These are phyloP conservation scores for Orbilia javanica DNA, from an alignment of 2,329 filamentous ascomycete genomes.

Conservation along the genomic window DNA sequence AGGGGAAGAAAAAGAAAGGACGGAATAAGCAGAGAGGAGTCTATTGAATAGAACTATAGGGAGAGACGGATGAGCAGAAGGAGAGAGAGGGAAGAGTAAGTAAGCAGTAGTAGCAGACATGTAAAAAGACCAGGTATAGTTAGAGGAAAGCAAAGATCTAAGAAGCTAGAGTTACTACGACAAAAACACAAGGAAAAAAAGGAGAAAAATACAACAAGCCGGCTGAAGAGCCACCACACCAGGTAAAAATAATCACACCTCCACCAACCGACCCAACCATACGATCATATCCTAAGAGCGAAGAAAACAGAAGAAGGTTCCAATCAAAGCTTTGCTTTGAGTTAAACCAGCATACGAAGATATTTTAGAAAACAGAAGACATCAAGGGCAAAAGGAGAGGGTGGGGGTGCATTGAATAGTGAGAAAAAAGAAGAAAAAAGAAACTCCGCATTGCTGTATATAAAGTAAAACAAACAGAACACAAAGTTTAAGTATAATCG, in stretches of 20 bases:
- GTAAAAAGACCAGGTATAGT: neutral
- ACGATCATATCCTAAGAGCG: neutral
- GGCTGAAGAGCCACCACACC: constrained; percentile 1
- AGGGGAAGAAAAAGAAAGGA: neutral
- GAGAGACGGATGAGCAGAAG: too few species aligned
- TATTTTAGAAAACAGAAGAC: neutral
- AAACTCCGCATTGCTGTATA: constrained; percentile 18
- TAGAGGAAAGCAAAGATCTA: neutral
- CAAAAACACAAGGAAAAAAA: neutral
- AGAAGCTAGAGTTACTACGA: too few species aligned
- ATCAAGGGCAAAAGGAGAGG: neutral
- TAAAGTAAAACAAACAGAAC: neutral
- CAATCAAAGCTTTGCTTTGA: neutral
- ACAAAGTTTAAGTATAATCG: neutral
- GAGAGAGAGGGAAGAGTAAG: neutral
- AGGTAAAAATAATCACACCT: constrained; percentile 1
- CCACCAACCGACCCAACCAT: neutral
- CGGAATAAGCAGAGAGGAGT: neutral
- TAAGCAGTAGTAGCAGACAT: neutral
- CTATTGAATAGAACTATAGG: neutral
- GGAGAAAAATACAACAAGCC: neutral
- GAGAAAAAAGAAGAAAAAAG: neutral
- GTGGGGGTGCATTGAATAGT: neutral
- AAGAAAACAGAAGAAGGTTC: neutral
- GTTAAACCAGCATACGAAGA: constrained; percentile 7